These are phyloP conservation scores for Pestalotiopsis sp. DNA, from an alignment of 2,329 filamentous ascomycete species.

Conservation along the genomic window DNA sequence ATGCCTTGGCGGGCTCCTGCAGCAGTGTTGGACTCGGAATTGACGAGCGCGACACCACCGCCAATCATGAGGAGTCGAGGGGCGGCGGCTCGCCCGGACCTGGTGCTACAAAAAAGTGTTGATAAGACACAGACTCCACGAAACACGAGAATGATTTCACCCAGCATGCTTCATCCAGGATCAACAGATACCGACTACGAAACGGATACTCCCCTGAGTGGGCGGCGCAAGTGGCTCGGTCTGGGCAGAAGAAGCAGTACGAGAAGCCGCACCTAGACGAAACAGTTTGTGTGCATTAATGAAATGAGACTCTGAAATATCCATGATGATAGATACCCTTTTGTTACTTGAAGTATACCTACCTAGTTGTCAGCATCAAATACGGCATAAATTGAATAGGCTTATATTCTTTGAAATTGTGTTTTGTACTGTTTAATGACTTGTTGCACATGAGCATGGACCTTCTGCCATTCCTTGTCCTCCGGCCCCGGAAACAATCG, in stretches of 20 bases:
- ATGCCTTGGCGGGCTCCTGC: slow-evolving; percentile 39
- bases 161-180: background rate
- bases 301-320: background rate
- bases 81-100: slow-evolving; percentile 10
- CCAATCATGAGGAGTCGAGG: slow-evolving; percentile 53
- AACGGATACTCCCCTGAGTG: slow-evolving; percentile 6
- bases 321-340: background rate
- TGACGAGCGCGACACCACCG: slow-evolving; percentile 55
- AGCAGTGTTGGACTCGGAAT: slow-evolving; percentile 45
- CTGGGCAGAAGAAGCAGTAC: slow-evolving; percentile 29
- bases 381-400: background rate
- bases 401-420: background rate
- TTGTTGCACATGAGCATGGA: too few relatives aligned
- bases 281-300: background rate
- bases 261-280: slow-evolving; percentile 26
- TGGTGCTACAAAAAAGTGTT: slow-evolving; percentile 4
- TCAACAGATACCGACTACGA: background rate
- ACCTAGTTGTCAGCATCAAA: background rate
- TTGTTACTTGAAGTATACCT: background rate
- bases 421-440: too few relatives aligned
- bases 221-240: slow-evolving; percentile 32
- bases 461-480: too few relatives aligned
- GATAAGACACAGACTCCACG: slow-evolving; percentile 4
- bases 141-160: background rate
- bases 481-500: too few relatives aligned